Evolutionary conservation across 306 rosid species (phyloP).

Genomic region (Astragalus membranaceus): DNA sequence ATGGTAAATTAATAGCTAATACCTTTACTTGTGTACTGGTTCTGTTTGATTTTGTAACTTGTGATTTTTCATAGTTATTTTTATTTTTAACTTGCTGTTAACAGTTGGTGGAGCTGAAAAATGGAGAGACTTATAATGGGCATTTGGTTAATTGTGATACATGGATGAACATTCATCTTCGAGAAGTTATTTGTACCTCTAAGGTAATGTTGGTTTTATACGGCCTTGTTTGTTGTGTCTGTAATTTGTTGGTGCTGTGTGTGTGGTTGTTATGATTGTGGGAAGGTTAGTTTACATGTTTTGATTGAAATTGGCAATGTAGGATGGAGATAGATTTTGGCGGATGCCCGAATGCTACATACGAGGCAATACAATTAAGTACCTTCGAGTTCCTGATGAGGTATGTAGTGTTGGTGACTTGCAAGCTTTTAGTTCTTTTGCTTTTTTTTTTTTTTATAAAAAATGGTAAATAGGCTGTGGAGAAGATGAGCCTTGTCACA

Average conservation of each 20-base stretch:
- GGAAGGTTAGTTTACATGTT: neutral
- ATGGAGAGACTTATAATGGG: constrained; percentile 97
- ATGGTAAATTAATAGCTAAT: constrained; percentile 46
- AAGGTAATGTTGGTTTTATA: constrained; percentile 39
- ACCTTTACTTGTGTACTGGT: neutral
- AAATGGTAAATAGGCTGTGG: neutral
- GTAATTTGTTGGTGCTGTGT: neutral
- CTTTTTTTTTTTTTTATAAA: too few relatives aligned
- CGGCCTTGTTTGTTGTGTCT: neutral
- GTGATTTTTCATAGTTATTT: neutral
- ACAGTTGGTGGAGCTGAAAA: constrained; percentile 92
- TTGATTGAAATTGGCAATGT: constrained; percentile 6
- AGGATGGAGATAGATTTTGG: constrained; percentile 99
- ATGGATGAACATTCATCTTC: constrained; percentile 99
- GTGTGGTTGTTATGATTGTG: neutral
- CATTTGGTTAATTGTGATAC: constrained; percentile 98
- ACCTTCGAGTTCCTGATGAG: constrained; percentile 98
- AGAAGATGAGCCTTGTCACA: neutral
- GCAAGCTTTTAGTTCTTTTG: neutral
- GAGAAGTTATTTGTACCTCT: constrained; percentile 96
- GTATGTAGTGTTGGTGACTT: constrained; percentile 23
- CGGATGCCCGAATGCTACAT: constrained; percentile 98
- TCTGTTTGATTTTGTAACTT: constrained; percentile 3
- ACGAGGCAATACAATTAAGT: constrained; percentile 93
- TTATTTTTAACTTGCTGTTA: neutral